A percentile compares a stretch with the other conserved stretches of the same genome.
These are phyloP conservation scores for Leptographium flavum DNA, from an alignment of 2,329 filamentous ascomycete species.

Conservation along the genomic window DNA sequence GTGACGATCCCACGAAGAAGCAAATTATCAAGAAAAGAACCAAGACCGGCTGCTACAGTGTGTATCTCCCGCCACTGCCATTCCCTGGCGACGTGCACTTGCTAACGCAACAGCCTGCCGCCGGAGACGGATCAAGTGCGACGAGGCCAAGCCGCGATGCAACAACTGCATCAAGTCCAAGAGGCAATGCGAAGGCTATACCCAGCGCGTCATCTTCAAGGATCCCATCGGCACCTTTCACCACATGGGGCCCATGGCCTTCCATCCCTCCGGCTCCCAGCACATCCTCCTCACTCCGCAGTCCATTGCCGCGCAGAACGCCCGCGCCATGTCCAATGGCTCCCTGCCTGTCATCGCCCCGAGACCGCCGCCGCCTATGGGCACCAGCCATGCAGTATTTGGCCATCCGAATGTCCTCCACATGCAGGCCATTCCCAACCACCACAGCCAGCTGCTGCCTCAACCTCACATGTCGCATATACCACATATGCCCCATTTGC, in stretches of 20 bases:
- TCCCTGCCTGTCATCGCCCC: conserved; percentile 1
- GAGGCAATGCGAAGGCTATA: conserved; percentile 71
- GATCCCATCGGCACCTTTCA: conserved; percentile 48
- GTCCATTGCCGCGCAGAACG: conserved; percentile 5
- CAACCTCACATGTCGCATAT: neutral
- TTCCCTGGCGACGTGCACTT: conserved; percentile 4
- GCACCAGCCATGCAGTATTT: neutral
- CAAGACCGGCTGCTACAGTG: conserved; percentile 1
- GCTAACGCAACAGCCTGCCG: conserved; percentile 53
- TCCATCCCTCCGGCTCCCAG: conserved; percentile 26
- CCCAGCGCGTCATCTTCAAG: conserved; percentile 68
- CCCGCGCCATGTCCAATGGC: neutral
- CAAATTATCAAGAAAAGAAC: neutral
- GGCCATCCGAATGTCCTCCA: neutral
- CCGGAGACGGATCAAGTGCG: conserved; percentile 91
- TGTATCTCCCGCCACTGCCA: neutral
- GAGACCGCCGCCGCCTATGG: neutral
- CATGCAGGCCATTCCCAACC: neutral
- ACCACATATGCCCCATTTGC: neutral
- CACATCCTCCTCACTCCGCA: conserved; percentile 29
- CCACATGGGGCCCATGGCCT: conserved; percentile 29
- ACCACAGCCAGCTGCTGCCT: neutral
- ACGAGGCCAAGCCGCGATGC: conserved; percentile 72
- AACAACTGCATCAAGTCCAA: conserved; percentile 80
- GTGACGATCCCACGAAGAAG: neutral